Percentiles rank a stretch among this genome's conserved stretches.
These are phyloP conservation scores for Citrus maxima DNA, from an alignment of 345 rosid species.

Conservation along the genomic window DNA sequence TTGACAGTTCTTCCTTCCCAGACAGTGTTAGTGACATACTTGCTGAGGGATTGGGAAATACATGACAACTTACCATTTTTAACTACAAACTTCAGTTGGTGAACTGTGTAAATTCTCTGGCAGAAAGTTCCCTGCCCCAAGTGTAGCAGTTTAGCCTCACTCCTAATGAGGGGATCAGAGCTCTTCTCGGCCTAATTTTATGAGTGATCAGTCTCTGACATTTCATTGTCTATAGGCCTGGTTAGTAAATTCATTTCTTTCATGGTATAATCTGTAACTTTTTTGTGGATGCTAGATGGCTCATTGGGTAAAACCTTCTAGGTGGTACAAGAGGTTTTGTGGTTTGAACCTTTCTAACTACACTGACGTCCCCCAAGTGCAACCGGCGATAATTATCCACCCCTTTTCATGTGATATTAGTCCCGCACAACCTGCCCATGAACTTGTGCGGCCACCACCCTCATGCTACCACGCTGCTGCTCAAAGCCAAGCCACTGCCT, in stretches of 20 bases:
- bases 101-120: not conserved
- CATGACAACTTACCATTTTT: not conserved
- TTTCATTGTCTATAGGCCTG: not conserved
- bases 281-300: too few relatives aligned
- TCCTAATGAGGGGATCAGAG: not conserved
- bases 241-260: conserved; percentile 1
- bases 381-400: too few relatives aligned
- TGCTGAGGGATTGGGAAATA: conserved; percentile 31
- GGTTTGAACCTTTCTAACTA: too few relatives aligned
- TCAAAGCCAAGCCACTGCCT: too few relatives aligned
- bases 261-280: not conserved
- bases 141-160: too few relatives aligned
- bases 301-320: too few relatives aligned
- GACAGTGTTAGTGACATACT: conserved; percentile 43
- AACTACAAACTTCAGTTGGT: not conserved
- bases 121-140: not conserved
- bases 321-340: too few relatives aligned
- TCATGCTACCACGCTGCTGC: too few relatives aligned
- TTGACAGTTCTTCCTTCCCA: conserved; percentile 15
- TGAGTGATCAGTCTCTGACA: conserved; percentile 1
- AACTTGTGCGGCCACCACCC: too few relatives aligned
- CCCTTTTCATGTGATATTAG: too few relatives aligned
- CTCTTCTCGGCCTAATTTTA: not conserved
- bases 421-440: too few relatives aligned
- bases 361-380: too few relatives aligned